Percentiles rank a stretch among this genome's conserved stretches.
These are phyloP conservation scores for Eremochloa ophiuroides DNA, from an alignment of 176 grass and related monocot genomes.

Conservation along the genomic window DNA sequence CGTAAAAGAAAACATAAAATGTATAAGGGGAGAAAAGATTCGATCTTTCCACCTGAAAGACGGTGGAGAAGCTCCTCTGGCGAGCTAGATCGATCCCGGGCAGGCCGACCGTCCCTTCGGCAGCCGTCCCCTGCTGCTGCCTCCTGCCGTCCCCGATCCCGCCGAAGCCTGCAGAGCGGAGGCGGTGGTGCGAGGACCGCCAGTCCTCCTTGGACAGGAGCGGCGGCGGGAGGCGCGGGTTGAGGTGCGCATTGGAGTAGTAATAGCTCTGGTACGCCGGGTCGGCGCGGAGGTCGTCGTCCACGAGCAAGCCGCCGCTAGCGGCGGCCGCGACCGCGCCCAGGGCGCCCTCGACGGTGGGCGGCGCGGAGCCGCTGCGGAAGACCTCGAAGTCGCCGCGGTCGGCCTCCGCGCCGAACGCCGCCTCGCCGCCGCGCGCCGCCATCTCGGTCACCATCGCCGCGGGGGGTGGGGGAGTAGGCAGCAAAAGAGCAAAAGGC, in stretches of 20 bases:
- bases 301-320: constrained; percentile 31
- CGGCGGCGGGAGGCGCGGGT: constrained; percentile 72
- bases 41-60: constrained; percentile 69
- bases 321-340: constrained; percentile 26
- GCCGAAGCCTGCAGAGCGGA: constrained; percentile 32
- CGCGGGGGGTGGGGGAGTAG: neutral
- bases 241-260: constrained; percentile 68
- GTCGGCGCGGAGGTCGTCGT: constrained; percentile 63
- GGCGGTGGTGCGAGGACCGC: constrained; percentile 51
- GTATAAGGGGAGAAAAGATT: neutral
- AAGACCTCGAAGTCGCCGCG: constrained; percentile 63
- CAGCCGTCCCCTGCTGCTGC: constrained; percentile 5
- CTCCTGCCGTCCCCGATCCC: constrained; percentile 61
- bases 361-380: constrained; percentile 76
- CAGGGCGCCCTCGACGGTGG: constrained; percentile 54
- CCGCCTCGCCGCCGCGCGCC: constrained; percentile 51
- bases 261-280: constrained; percentile 64
- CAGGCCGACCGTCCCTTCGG: constrained; percentile 35
- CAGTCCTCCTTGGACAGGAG: constrained; percentile 67
- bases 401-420: constrained; percentile 30
- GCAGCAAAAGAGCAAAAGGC: neutral
- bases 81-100: constrained; percentile 45
- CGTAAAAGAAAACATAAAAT: neutral
- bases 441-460: constrained; percentile 59
- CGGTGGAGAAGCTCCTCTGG: constrained; percentile 43